phyloP scores from a whole-genome alignment of 371 early-diverging fungal genomes.

The Circinella umbellata region DNA sequence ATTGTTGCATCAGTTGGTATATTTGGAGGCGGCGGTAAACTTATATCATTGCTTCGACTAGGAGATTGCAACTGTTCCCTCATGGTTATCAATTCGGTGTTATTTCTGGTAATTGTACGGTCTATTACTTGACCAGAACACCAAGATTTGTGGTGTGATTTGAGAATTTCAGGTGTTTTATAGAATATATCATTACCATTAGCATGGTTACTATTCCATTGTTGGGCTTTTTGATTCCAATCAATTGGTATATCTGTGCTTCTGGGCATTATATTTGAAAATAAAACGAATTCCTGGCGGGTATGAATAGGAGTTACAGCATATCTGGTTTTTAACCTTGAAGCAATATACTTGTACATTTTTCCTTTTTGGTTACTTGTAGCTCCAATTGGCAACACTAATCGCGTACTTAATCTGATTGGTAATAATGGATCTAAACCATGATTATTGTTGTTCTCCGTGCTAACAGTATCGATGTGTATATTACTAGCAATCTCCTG shows the following conservation, averaged over 20 bases:
- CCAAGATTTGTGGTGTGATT: background rate
- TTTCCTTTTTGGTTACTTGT: background rate
- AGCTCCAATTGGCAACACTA: background rate
- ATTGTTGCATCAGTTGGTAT: background rate
- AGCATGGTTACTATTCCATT: background rate
- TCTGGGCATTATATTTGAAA: background rate
- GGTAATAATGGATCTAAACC: background rate
- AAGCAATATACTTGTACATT: background rate
- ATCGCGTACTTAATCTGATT: background rate
- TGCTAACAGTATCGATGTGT: background rate
- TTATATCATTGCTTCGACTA: background rate
- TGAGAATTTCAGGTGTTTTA: background rate
- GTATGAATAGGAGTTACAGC: slow-evolving; percentile 2
- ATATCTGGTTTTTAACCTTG: background rate
- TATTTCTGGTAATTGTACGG: background rate
- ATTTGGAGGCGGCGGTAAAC: background rate
- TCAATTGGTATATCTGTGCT: background rate
- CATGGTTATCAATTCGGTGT: background rate
- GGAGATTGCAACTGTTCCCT: background rate
- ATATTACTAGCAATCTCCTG: background rate
- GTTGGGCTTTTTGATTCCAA: background rate
- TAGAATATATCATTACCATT: background rate
- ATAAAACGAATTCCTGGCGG: background rate
- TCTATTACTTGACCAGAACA: background rate
- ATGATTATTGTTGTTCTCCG: background rate